Conservation (phyloP, 208 protist species). For the Zelonia costaricensis region DNA sequence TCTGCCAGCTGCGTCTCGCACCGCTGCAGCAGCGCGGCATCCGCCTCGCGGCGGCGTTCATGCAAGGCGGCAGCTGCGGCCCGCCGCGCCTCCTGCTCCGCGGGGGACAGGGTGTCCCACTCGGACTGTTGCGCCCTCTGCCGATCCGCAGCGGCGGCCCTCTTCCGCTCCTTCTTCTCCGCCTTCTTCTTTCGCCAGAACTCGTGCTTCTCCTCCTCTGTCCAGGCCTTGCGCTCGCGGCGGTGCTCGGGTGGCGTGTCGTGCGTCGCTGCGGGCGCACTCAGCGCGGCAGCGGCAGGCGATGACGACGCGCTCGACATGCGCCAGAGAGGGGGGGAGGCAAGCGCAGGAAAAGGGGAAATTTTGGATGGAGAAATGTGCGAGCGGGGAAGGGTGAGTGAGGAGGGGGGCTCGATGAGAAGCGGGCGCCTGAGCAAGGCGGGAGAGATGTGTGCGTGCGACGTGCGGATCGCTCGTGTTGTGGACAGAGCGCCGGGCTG, state of each 20-base stretch:
- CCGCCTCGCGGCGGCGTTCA: conserved; percentile 48
- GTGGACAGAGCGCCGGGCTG: too few species aligned
- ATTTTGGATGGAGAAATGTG: too few species aligned
- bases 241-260: conserved; percentile 1
- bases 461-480: too few species aligned
- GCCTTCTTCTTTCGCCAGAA: conserved; percentile 69
- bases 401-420: too few species aligned
- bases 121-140: conserved; percentile 34
- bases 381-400: too few species aligned
- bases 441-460: too few species aligned
- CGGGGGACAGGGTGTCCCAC: conserved; percentile 61
- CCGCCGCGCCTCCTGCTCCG: conserved; percentile 42
- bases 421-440: too few species aligned
- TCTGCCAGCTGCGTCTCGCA: conserved; percentile 42
- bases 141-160: conserved; percentile 28
- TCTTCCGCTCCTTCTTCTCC: conserved; percentile 44
- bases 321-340: too few species aligned
- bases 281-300: too few species aligned
- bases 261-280: neutral
- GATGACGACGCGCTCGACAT: too few species aligned
- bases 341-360: too few species aligned
- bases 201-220: conserved; percentile 45
- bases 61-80: conserved; percentile 43
- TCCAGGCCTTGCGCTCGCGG: conserved; percentile 56
- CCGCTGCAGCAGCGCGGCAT: conserved; percentile 19